Evolutionary conservation across 1,284 basidiomycete species (phyloP), one percentile per base, ranked within the genome.

Genomic region (Peniophora sp.): DNA sequence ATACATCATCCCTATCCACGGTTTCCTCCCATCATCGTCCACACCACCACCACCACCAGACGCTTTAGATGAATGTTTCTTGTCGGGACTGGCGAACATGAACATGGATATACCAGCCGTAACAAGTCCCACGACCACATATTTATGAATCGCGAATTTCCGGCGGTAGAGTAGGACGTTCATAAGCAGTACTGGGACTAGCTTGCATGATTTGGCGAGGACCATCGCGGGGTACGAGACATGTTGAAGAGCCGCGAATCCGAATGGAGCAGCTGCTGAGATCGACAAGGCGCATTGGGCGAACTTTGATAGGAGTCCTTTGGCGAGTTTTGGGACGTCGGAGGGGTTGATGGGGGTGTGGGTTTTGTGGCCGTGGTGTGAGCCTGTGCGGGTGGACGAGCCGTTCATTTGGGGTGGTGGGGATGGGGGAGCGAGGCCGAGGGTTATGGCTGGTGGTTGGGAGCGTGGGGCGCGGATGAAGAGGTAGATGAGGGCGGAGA

Each of bases 161-260:
- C 93, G 83, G 50, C 92, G 89, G 70, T 97, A 97, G 52, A 92
- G 74, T 39, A 92, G 65, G 56, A 96, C 83, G 69, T 96, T 96
- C 91, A 96, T 94, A 67, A 96, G 74, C 79, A 97, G 90, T 54
- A 97, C 93, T 2, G 94, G 93, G 16, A 97, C 89, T 61, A 97
- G 90, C 68, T 99, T 99, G 79, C 96, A 99, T 0, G 94, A 97
- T 69, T 99, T 99, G 54, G 92, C 96, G 55, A 99, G 85, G 36
- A 98, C 95, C 86, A 98, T 94, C 16, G 96, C 94, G 24, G 97
- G 97, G 74, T 98, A 99, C 17, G 92, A 94, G 63, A 99, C 96
- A 71, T 97, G 93, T 41, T 89, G 83, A 44, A 99, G 83, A 3
- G 93, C 85, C 25, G 93, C 87, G 69, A 98, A 97, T 48, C 95